These are phyloP conservation scores for Viola pubescens DNA, from an alignment of 441 rosid species.

Conservation along the genomic window DNA sequence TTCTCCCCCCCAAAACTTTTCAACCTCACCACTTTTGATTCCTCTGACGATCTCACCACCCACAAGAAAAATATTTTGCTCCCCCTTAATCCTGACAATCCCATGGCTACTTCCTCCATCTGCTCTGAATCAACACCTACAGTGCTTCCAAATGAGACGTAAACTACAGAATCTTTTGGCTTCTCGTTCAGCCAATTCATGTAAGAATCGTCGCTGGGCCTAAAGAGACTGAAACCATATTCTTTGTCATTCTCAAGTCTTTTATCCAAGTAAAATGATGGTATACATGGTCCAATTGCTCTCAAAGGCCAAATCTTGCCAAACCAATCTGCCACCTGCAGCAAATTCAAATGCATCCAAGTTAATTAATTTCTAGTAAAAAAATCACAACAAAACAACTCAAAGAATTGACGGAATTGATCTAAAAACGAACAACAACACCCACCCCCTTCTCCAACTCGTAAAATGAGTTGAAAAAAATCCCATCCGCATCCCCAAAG, in stretches of 20 bases:
- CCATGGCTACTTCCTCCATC: conserved; percentile 36
- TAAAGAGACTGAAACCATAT: conserved; percentile 34
- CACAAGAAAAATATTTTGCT: conserved; percentile 38
- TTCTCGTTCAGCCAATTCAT: conserved; percentile 35
- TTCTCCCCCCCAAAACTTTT: conserved; percentile 31
- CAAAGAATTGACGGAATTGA: too few species aligned
- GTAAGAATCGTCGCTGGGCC: conserved; percentile 23
- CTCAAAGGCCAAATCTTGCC: conserved; percentile 28
- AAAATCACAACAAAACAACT: too few species aligned
- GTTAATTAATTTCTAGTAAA: too few species aligned
- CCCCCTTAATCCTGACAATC: conserved; percentile 22
- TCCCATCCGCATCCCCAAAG: too few species aligned
- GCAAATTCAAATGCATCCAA: neutral
- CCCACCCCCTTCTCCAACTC: too few species aligned
- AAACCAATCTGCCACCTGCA: neutral
- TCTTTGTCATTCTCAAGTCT: conserved; percentile 39
- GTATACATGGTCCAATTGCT: conserved; percentile 43
- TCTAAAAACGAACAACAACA: too few species aligned
- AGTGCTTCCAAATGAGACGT: conserved; percentile 49
- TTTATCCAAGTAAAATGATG: conserved; percentile 41
- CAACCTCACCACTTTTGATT: conserved; percentile 31
- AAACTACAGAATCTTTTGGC: conserved; percentile 31
- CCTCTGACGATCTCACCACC: conserved; percentile 44
- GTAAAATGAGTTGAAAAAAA: too few species aligned
- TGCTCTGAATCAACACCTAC: conserved; percentile 25